Evolutionary conservation across 805 yeast genomes (phyloP), one percentile per base, ranked within the genome.

Genomic region (Osmozyma mogii): DNA sequence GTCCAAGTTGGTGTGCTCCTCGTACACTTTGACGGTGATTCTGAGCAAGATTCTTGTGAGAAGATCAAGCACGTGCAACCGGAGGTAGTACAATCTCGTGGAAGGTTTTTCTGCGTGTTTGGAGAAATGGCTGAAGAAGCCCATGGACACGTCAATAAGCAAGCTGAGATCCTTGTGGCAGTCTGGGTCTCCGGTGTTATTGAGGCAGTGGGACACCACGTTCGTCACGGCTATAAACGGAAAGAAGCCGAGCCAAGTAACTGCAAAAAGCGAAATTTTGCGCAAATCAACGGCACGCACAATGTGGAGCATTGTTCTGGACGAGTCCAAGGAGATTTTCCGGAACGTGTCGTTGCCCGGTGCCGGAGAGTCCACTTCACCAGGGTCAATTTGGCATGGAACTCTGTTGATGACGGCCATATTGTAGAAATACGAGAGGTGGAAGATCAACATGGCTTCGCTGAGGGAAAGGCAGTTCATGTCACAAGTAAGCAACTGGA

Each of bases 381-480:
- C 24, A 9, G 30, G 27, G 10, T 26, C 21, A 3, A 52, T 36
- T 16, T 47, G 40, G 28, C 48, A 47, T 1, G 63, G 61, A 12
- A 58, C 41, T 16, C 65, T 34, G 37, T 62, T 62, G 28, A 61
- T 46, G 14, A 54, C 45, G 61, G 59, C 50, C 28, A 60, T 35
- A 30, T 62, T 67, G 19, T 50, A 36, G 32, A 61, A 58, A 39
- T 31, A 62, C 1, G 55, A 41, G 24, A 60, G 44, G 23, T 56
- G 60, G 11, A 51, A 35, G 1, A 44, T 39, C 16, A 56, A 28
- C 9, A 44, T 19, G 29, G 34, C 27, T 10, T 30, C 37, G 15
- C 12, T 29, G 22, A 10, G 12, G 14, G 15, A 18, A 3, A 12
- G 24, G 7, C 7, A 13, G 10, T 4, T 19, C 19, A 15, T 24